Evolutionary conservation across 2,329 filamentous ascomycete species (phyloP).

Genomic region (Graphilbum ipis-grandicollis): DNA sequence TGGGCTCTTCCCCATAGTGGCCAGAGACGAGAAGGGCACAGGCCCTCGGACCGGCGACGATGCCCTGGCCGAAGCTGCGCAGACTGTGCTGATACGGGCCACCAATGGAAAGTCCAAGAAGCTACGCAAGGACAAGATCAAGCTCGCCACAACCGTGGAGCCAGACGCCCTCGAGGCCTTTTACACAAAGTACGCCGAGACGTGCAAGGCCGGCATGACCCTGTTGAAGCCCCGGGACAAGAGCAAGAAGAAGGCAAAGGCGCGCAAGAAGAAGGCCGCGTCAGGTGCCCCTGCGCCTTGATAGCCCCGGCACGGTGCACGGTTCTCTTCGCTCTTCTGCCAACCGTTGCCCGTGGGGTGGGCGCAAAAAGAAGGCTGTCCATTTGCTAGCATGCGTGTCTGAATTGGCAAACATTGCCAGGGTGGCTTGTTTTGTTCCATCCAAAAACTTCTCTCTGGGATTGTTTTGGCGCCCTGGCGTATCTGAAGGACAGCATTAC

Average conservation of each 20-base stretch:
- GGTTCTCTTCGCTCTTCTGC: background rate
- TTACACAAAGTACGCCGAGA: constrained; percentile 71
- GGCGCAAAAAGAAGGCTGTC: too few species aligned
- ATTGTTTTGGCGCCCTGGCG: too few species aligned
- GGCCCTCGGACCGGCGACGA: background rate
- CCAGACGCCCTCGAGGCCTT: constrained; percentile 63
- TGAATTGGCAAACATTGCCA: too few species aligned
- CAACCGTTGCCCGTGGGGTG: too few species aligned
- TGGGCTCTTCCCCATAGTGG: too few species aligned
- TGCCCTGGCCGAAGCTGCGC: constrained; percentile 4
- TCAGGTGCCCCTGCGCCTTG: constrained; percentile 7
- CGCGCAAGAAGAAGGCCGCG: constrained; percentile 47
- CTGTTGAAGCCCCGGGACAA: constrained; percentile 85
- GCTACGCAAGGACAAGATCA: constrained; percentile 42
- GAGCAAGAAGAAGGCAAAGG: constrained; percentile 70
- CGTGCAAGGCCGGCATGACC: constrained; percentile 78
- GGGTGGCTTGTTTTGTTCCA: too few species aligned
- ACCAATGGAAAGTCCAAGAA: constrained; percentile 58
- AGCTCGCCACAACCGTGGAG: constrained; percentile 69
- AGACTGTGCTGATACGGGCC: constrained; percentile 67
- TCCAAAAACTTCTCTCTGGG: too few species aligned
- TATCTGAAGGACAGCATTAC: too few species aligned
- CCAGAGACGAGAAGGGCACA: constrained; percentile 1
- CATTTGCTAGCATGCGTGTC: too few species aligned
- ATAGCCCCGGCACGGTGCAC: background rate